Evolutionary conservation across 2,329 filamentous ascomycete species (phyloP), one percentile per base, ranked within the genome.

Genomic region (Scedosporium minutisporum): DNA sequence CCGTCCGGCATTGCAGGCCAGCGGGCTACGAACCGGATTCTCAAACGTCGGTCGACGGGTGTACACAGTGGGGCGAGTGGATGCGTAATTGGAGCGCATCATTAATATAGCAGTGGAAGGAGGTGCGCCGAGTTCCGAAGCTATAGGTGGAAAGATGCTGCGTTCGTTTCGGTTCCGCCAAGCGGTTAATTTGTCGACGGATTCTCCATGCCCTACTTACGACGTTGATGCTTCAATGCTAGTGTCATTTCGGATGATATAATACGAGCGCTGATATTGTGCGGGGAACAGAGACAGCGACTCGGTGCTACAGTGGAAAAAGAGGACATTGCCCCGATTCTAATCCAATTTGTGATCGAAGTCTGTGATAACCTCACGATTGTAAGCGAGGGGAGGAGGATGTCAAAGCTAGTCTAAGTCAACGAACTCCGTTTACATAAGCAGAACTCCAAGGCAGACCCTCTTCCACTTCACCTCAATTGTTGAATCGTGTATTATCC

Each of bases 21-120:
- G 51, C 21, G 23, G 51, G 23, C 7, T 23, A 27, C 51, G 51
- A 55, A 23, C 51, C 51, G 51, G 51, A 27, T 27, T 55, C 7
- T 21, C 18, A 27, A 23, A 55, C 18, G 14, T 55, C 21, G 51
- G 51, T 29, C 18, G 51, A 55, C 21, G 51, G 51, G 51, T 23
- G 51, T 55, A 55, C 51, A 55, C 51, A 55, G 51, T 55, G 51
- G 51, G 51, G n/a, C 51, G 23, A 55, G 51, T 48, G 18, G 44
- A 18, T 48, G 44, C 44, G 16, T 48, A 48, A 48, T 48, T 48
- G n/a, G 14, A 48, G 16, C 9, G n/a, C 44, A 3, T 48, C 44
- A 3, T 48, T 48, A 48, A 21, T 48, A 48, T 48, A 48, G n/a
- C 16, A 48, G 51, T 55, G 51, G 51, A 55, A 16, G 51, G 51